A percentile compares a stretch with the other conserved stretches of the same genome.
Conservation (phyloP, 495 filamentous ascomycete genomes). For the Lasiosphaeria ovina region DNA sequence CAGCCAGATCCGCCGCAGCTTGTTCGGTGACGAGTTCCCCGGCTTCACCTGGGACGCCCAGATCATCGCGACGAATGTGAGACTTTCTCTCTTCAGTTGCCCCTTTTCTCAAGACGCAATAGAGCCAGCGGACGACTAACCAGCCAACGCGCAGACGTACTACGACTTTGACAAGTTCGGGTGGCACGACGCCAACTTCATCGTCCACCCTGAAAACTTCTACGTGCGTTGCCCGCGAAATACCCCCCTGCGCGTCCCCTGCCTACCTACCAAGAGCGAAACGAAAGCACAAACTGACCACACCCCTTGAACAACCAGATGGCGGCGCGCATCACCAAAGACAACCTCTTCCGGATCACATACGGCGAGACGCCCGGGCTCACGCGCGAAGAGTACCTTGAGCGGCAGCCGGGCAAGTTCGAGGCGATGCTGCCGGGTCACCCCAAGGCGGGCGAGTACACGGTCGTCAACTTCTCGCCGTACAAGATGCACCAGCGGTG, state of each 20-base stretch:
- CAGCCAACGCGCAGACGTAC: constrained; percentile 42
- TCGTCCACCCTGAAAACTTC: constrained; percentile 58
- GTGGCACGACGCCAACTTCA: constrained; percentile 58
- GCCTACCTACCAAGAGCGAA: background rate
- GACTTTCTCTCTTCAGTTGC: constrained; percentile 8
- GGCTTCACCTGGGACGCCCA: constrained; percentile 59
- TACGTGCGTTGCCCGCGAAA: constrained; percentile 30
- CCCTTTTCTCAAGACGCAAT: background rate
- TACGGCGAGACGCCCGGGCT: constrained; percentile 56
- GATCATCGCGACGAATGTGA: constrained; percentile 63
- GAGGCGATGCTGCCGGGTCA: constrained; percentile 57
- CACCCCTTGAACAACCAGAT: constrained; percentile 36
- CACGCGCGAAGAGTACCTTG: constrained; percentile 50
- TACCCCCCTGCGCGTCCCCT: background rate
- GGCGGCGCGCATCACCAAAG: constrained; percentile 55
- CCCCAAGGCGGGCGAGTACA: constrained; percentile 57
- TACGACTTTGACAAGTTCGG: constrained; percentile 55
- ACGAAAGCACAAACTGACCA: background rate
- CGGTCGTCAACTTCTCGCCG: constrained; percentile 52
- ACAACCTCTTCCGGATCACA: constrained; percentile 59
- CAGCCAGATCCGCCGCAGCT: constrained; percentile 50
- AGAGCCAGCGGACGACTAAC: background rate
- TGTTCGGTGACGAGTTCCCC: constrained; percentile 60
- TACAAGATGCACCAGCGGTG: constrained; percentile 64
- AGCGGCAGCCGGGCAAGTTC: constrained; percentile 53